Conservation (phyloP, 805 yeast species). For the Candida maesae region DNA sequence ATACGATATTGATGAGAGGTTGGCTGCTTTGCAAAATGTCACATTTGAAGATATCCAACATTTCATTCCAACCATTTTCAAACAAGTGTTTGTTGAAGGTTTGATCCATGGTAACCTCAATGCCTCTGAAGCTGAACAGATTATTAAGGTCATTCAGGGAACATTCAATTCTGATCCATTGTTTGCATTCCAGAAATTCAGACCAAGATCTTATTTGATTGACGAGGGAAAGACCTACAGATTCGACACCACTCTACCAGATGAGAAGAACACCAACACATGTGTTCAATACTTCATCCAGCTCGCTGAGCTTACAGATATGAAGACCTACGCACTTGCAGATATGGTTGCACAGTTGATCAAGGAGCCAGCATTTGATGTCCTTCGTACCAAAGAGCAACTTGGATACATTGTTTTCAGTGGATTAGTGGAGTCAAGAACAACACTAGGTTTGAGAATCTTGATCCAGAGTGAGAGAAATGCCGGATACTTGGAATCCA, state of each 20-base stretch:
- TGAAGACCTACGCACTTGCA: slow-evolving; percentile 44
- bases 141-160: slow-evolving; percentile 41
- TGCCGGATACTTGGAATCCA: slow-evolving; percentile 65
- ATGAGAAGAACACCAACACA: slow-evolving; percentile 72
- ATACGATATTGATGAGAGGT: slow-evolving; percentile 62
- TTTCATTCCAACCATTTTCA: slow-evolving; percentile 50
- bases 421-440: slow-evolving; percentile 63
- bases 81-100: slow-evolving; percentile 65
- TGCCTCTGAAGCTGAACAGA: slow-evolving; percentile 47
- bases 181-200: slow-evolving; percentile 41
- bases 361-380: slow-evolving; percentile 86
- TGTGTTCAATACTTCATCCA: slow-evolving; percentile 79
- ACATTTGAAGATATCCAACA: slow-evolving; percentile 45
- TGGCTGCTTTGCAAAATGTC: slow-evolving; percentile 43
- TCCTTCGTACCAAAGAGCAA: slow-evolving; percentile 90
- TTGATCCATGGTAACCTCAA: slow-evolving; percentile 72
- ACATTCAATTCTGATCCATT: slow-evolving; percentile 36
- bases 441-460: slow-evolving; percentile 68
- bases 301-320: slow-evolving; percentile 49
- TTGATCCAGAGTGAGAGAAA: slow-evolving; percentile 82
- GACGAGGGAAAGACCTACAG: slow-evolving; percentile 38
- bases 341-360: slow-evolving; percentile 70
- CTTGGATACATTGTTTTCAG: slow-evolving; percentile 92
- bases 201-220: slow-evolving; percentile 40
- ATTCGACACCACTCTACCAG: slow-evolving; percentile 51